Conservation (phyloP, 495 filamentous ascomycete species). For the Letharia columbiana region DNA sequence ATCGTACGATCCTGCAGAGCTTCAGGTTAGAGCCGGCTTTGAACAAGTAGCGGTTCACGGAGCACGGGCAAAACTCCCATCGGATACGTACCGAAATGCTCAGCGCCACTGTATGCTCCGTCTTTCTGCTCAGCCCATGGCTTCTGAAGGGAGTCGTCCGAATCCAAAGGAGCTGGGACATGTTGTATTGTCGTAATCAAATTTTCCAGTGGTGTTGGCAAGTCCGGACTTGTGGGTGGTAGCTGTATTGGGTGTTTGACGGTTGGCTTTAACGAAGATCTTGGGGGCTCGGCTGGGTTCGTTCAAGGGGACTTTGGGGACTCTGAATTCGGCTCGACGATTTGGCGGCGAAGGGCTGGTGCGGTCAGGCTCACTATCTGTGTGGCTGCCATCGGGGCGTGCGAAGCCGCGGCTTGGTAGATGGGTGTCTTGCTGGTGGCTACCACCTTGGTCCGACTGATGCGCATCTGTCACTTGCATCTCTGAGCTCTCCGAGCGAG, state of each 20-base stretch:
- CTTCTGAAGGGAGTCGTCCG: neutral
- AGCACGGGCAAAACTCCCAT: neutral
- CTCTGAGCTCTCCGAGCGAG: neutral
- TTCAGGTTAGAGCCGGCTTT: neutral
- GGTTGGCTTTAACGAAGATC: neutral
- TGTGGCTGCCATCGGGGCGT: neutral
- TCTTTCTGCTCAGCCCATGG: neutral
- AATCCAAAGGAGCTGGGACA: conserved; percentile 6
- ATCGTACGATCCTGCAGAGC: neutral
- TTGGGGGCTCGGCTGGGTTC: neutral
- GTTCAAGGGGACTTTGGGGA: neutral
- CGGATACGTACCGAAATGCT: neutral
- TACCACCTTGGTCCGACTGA: neutral
- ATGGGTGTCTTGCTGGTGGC: neutral
- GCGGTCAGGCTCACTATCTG: neutral
- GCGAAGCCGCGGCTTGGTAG: neutral
- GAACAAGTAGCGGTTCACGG: neutral
- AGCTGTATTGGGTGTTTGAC: neutral
- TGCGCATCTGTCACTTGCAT: neutral
- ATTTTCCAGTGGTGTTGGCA: neutral
- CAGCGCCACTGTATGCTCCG: neutral
- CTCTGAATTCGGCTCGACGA: neutral
- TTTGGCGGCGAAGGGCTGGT: neutral
- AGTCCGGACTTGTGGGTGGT: neutral
- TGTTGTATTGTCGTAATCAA: neutral